Percentiles rank a stretch among this genome's conserved stretches.
Conservation (phyloP, 2,329 filamentous ascomycete species). For the Ilyonectria mors-panacis region DNA sequence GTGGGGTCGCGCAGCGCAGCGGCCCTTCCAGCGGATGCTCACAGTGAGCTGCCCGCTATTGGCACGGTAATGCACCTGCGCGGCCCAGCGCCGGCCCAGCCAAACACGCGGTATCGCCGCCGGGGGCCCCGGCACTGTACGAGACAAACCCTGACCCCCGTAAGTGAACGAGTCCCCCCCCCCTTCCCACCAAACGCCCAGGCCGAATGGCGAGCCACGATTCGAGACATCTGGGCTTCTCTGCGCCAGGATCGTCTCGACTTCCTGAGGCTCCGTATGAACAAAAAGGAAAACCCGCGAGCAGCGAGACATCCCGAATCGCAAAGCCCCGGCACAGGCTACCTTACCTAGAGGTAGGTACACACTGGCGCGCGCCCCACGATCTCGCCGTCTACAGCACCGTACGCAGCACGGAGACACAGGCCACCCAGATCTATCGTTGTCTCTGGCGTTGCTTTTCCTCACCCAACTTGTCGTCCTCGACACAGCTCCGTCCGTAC, state of each 20-base stretch:
- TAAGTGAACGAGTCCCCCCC: neutral
- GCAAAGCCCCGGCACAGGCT: neutral
- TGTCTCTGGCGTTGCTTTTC: no score
- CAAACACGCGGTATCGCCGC: neutral
- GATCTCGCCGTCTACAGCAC: no score
- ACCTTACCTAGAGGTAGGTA: neutral
- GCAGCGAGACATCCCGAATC: slow-evolving; percentile 21
- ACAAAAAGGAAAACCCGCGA: slow-evolving; percentile 19
- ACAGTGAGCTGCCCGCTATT: neutral
- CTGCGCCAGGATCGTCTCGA: neutral
- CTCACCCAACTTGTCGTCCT: no score
- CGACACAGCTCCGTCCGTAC: neutral
- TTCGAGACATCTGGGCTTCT: slow-evolving; percentile 11
- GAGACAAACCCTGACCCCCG: neutral
- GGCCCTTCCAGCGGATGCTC: slow-evolving; percentile 5
- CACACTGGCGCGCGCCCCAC: neutral
- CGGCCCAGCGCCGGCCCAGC: neutral
- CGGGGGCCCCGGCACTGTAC: neutral
- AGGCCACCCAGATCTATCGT: no score
- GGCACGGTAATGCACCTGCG: neutral
- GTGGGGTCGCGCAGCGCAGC: neutral
- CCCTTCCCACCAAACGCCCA: slow-evolving; percentile 4
- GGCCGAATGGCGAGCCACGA: slow-evolving; percentile 17
- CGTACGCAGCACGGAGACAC: no score
- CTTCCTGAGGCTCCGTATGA: slow-evolving; percentile 31